Conservation (phyloP, 208 protist genomes). For the Herpetomonas samuelpessoai region DNA sequence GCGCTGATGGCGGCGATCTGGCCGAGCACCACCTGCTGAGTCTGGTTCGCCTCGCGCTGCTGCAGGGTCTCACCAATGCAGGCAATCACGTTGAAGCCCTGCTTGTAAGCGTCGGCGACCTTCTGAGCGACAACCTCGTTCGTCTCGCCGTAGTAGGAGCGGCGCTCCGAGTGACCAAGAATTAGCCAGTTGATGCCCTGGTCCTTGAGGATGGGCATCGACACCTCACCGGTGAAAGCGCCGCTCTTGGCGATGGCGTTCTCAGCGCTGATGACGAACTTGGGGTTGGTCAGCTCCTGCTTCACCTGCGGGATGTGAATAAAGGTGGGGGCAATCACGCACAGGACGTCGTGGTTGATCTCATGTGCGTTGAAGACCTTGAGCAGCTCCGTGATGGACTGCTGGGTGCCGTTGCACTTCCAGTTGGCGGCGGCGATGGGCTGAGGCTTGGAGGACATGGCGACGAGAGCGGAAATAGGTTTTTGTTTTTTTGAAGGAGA, state of each 20-base stretch:
- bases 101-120: constrained; percentile 62
- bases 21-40: constrained; percentile 82
- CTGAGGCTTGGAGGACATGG: constrained; percentile 76
- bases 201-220: constrained; percentile 93
- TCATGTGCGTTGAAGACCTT: constrained; percentile 61
- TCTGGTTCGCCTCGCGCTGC: constrained; percentile 91
- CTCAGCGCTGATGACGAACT: constrained; percentile 80
- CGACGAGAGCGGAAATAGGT: constrained; percentile 6
- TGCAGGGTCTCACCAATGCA: constrained; percentile 97
- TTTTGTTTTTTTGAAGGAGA: constrained; percentile 9
- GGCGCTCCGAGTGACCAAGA: constrained; percentile 97
- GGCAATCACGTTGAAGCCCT: constrained; percentile 94
- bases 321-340: constrained; percentile 83
- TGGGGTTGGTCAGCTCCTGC: constrained; percentile 53
- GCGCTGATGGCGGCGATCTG: constrained; percentile 91
- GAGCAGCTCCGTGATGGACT: constrained; percentile 73
- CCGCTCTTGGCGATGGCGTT: constrained; percentile 86
- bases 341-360: constrained; percentile 81
- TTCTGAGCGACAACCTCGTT: constrained; percentile 94
- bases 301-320: constrained; percentile 81
- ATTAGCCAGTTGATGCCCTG: constrained; percentile 93
- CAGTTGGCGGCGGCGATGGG: constrained; percentile 94
- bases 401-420: constrained; percentile 93
- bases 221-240: constrained; percentile 90
- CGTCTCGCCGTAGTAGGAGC: constrained; percentile 94